Percentiles rank a stretch among this genome's conserved stretches.
Conservation (phyloP, 2,329 filamentous ascomycete species). For the Neocucurbitaria cava region DNA sequence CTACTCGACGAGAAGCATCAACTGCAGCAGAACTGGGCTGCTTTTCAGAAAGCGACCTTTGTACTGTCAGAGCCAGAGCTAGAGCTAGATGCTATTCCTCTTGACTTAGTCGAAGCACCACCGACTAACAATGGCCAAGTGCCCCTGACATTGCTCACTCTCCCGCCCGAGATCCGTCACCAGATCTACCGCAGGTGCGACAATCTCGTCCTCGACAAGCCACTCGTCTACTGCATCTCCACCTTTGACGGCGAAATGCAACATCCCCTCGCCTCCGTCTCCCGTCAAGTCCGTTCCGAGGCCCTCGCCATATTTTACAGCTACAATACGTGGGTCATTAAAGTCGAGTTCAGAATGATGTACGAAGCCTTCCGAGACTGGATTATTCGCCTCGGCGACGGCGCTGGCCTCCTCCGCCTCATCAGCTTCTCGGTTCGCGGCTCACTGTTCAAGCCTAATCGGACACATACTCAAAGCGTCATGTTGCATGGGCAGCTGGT, state of each 20-base stretch:
- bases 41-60: constrained; percentile 16
- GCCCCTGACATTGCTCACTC: constrained; percentile 41
- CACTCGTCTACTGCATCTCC: constrained; percentile 51
- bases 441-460: constrained; percentile 41
- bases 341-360: constrained; percentile 49
- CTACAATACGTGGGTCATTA: constrained; percentile 50
- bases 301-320: constrained; percentile 50
- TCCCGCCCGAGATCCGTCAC: constrained; percentile 47
- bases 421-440: constrained; percentile 44
- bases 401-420: constrained; percentile 38
- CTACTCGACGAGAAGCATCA: constrained; percentile 17
- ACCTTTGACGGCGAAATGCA: constrained; percentile 47
- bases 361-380: constrained; percentile 50
- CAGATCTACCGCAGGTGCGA: constrained; percentile 48
- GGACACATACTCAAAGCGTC: constrained; percentile 29
- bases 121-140: constrained; percentile 8
- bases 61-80: constrained; percentile 16
- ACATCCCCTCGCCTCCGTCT: constrained; percentile 47
- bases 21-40: constrained; percentile 30
- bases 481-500: constrained; percentile 29
- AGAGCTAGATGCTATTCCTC: constrained; percentile 16
- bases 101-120: constrained; percentile 8
- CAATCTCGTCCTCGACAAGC: constrained; percentile 43
- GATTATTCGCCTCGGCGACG: constrained; percentile 45
- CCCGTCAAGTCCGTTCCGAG: constrained; percentile 44